Base-by-base conservation (phyloP, 1,284 basidiomycete genomes). In the Ustilago loliicola region DNA sequence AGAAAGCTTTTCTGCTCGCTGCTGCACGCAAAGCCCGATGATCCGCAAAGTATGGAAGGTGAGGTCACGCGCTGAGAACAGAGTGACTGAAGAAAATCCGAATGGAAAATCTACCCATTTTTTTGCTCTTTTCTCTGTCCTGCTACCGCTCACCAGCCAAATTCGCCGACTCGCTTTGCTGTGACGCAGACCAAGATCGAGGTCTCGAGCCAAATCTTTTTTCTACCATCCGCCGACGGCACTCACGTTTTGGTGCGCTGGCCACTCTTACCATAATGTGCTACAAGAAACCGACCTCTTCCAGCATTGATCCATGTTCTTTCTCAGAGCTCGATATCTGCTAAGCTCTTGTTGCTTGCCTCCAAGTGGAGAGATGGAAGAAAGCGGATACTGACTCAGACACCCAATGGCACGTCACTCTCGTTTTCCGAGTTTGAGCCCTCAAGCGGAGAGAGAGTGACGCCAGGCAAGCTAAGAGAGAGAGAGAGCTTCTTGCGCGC, bases 371-470 rank as follows among this genome's bases (percentile, higher is more conserved):
- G n/a, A n/a, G n/a, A n/a, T n/a, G n/a, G n/a, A 23, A 17, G 45
- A 7, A 7, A 47, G n/a, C 8, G 8, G 23, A 47, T 5, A 40
- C 42, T 42, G 27, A 47, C 11, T 58, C 40, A 59, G 27, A 50
- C 27, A 60, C 47, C 34, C 34, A 21, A 36, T 38, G 45, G 58
- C 47, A 60, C 58, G 58, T 60, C 58, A 60, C 58, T 17, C 21
- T 34, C 17, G 23, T 13, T 32, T 13, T 45, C n/a, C n/a, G n/a
- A n/a, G n/a, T n/a, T n/a, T n/a, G n/a, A n/a, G n/a, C n/a, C n/a
- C n/a, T n/a, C n/a, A n/a, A n/a, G n/a, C n/a, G n/a, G n/a, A n/a
- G n/a, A n/a, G n/a, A 11, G 32, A 34, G 32, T 34, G 32, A 23
- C 53, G 53, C 53, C 13, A 34, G n/a, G n/a, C n/a, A n/a, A n/a